Conservation (phyloP, 805 yeast genomes). For the Candida dajiaensis region DNA sequence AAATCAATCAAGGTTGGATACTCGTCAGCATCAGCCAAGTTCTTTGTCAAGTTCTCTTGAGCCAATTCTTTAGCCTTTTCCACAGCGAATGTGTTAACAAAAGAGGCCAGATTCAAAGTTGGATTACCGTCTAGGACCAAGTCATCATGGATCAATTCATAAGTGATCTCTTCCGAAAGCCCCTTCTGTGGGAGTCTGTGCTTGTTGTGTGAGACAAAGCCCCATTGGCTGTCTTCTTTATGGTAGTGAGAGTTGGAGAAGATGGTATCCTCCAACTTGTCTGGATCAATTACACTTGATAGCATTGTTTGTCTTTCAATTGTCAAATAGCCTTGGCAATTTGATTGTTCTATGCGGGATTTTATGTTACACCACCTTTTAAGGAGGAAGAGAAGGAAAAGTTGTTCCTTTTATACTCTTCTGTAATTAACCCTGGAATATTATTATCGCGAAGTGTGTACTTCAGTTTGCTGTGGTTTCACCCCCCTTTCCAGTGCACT, state of each 20-base stretch:
- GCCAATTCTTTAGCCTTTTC: constrained; percentile 49
- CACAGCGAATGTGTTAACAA: constrained; percentile 72
- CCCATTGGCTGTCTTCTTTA: constrained; percentile 3
- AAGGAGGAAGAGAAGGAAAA: background rate
- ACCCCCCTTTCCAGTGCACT: no score
- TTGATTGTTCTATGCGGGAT: background rate
- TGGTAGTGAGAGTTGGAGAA: constrained; percentile 23
- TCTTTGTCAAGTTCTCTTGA: constrained; percentile 71
- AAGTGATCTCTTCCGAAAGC: constrained; percentile 45
- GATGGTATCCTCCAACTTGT: constrained; percentile 26
- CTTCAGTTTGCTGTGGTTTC: no score
- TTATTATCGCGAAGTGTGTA: no score
- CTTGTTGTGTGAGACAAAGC: constrained; percentile 31
- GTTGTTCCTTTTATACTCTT: background rate
- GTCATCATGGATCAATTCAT: constrained; percentile 63
- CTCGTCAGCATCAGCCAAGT: constrained; percentile 90
- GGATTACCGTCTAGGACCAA: constrained; percentile 81
- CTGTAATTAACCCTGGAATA: no score
- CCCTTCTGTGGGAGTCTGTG: constrained; percentile 58
- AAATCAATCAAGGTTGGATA: constrained; percentile 79
- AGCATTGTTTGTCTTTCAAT: constrained; percentile 11
- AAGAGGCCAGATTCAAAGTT: constrained; percentile 78
- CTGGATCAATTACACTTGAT: constrained; percentile 25
- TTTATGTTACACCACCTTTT: background rate
- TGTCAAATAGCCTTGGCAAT: background rate